Conservation (phyloP, 352 stramenopile genomes). For the Phytophthora aleatoria region DNA sequence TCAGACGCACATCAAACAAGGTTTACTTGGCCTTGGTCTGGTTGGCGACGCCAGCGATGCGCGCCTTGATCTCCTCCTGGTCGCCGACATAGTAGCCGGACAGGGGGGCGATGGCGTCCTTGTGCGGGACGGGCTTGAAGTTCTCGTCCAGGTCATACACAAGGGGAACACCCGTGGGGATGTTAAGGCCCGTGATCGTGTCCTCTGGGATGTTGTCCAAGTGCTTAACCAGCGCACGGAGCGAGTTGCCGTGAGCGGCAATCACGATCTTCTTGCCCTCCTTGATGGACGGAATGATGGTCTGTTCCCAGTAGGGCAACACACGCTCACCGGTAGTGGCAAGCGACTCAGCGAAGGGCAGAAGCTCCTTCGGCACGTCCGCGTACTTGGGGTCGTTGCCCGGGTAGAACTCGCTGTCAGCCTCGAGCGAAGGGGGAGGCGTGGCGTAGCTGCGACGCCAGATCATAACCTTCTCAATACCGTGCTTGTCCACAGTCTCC, state of each 20-base stretch:
- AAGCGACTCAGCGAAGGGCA: conserved; percentile 95
- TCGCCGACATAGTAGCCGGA: conserved; percentile 90
- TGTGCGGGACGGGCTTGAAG: conserved; percentile 94
- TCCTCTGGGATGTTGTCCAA: conserved; percentile 98
- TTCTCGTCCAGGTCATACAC: conserved; percentile 99
- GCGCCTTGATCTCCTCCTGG: conserved; percentile 95
- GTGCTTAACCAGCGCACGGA: conserved; percentile 98
- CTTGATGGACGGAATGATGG: conserved; percentile 95
- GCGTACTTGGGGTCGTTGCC: conserved; percentile 93
- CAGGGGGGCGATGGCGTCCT: conserved; percentile 91
- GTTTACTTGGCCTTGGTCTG: conserved; percentile 92
- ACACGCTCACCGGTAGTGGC: conserved; percentile 94
- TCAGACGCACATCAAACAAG: neutral
- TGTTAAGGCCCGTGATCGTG: conserved; percentile 97
- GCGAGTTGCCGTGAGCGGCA: conserved; percentile 97
- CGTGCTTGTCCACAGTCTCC: conserved; percentile 98
- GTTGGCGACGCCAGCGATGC: conserved; percentile 97
- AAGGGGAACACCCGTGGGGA: conserved; percentile 95
- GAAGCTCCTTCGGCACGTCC: conserved; percentile 86
- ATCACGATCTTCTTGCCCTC: conserved; percentile 97
- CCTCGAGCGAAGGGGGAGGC: conserved; percentile 93
- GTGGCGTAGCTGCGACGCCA: conserved; percentile 98
- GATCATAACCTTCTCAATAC: conserved; percentile 97
- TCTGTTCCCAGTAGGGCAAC: conserved; percentile 95
- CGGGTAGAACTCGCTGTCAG: conserved; percentile 88